Evolutionary conservation across 257 asterid species (phyloP), one percentile per base, ranked within the genome.

Genomic region (Schizonepeta tenuifolia): DNA sequence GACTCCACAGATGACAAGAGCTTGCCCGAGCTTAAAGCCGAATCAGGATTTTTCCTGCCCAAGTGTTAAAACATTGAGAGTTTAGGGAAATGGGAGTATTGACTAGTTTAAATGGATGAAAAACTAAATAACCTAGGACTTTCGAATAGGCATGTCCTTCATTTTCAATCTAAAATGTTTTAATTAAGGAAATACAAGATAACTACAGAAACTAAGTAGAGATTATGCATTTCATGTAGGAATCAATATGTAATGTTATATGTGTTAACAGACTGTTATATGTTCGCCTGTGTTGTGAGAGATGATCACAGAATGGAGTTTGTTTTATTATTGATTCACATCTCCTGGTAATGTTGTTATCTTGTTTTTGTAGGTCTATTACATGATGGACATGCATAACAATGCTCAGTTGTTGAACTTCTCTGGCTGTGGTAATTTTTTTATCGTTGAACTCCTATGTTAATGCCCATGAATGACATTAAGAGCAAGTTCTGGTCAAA

Each of bases 381-480:
- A 91, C 86, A 91, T 94, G 95, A 74, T 94, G 56, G 96, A 94
- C 84, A 67, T 88, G 21, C 73, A 89, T 74, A 86, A 89, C 55
- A 84, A 84, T 70, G 92, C 82, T 46, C 87, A 88, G 89, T 77
- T 91, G 81, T 70, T 91, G 85, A 90, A 94, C 83, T 91, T 75
- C 90, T 85, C 99, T n/a, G 99, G 99, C 63, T 94, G 99, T 69
- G 99, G 99, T 94, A 90, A 86, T 65, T 74, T 72, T 72, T 83
- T 58, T 77, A 66, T 60, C 79, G 21, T 71, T 78, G 54, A 59
- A 55, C 74, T 44, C 70, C 41, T 57, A 68, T 55, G 11, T 14
- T 20, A 50, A 51, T 38, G 20, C 24, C 13, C 46, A 22, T 36
- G 66, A 31, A 41, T 55, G 40, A 20, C 61, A 28, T 58, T 5